Percentiles rank a stretch among this genome's conserved stretches.
phyloP scores from a whole-genome alignment of 345 rosid genomes.

The Gossypium raimondii region DNA sequence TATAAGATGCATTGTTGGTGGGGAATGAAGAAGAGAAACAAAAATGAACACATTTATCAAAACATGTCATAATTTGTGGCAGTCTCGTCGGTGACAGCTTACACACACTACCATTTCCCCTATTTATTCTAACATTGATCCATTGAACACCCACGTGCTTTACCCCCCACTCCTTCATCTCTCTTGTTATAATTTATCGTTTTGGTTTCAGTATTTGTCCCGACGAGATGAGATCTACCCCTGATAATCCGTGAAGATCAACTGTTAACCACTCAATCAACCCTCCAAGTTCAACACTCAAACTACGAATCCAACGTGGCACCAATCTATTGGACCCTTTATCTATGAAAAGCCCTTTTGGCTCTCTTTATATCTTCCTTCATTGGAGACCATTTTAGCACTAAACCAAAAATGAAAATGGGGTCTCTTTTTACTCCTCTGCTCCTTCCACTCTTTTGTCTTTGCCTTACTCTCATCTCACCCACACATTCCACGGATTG shows the following conservation, averaged over 20 bases:
- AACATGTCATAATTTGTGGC: not conserved
- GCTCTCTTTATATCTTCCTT: not conserved
- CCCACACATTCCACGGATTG: constrained; percentile 49
- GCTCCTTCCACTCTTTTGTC: constrained; percentile 12
- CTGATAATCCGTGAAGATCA: not conserved
- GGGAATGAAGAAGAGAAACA: not conserved
- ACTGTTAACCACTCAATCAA: not conserved
- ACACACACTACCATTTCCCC: not conserved
- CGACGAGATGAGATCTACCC: not conserved
- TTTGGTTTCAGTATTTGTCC: not conserved
- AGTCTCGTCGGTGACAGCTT: not conserved
- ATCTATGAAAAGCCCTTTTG: not conserved
- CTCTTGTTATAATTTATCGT: not conserved
- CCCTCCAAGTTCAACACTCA: not conserved
- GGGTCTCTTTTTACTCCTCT: constrained; percentile 17
- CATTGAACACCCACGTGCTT: not conserved
- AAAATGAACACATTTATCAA: too few relatives aligned
- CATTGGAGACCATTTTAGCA: not conserved
- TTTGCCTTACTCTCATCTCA: constrained; percentile 32
- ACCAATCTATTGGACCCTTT: too few relatives aligned
- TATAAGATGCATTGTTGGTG: too few relatives aligned
- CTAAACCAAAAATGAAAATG: not conserved
- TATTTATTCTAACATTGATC: too few relatives aligned
- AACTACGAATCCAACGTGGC: not conserved
- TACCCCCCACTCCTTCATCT: too few relatives aligned